Evolutionary conservation across 2,329 filamentous ascomycete genomes (phyloP).

Genomic region (Taxawa tesnikishii): DNA sequence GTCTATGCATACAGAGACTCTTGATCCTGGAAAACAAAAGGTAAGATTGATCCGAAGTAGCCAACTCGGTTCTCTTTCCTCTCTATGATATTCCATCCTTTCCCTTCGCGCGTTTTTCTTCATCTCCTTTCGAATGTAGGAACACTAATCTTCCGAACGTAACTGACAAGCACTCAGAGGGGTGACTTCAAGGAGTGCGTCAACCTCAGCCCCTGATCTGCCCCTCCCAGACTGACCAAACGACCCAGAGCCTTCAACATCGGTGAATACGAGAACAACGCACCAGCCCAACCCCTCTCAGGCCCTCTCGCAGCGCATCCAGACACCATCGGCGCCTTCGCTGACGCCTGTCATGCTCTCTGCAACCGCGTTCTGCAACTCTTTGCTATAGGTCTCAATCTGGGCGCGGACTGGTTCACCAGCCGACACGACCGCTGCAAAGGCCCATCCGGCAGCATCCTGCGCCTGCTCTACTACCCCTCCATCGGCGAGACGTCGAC

Average conservation of each 20-base stretch:
- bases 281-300: constrained; percentile 71
- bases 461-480: constrained; percentile 40
- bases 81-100: too few relatives aligned
- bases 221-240: constrained; percentile 3
- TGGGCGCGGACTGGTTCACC: constrained; percentile 45
- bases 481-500: constrained; percentile 16
- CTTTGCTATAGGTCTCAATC: constrained; percentile 61
- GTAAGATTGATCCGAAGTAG: too few relatives aligned
- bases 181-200: constrained; percentile 80
- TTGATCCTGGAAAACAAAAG: constrained; percentile 73
- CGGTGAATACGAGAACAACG: constrained; percentile 53
- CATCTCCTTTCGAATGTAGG: neutral
- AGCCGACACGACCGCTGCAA: constrained; percentile 42
- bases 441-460: constrained; percentile 39
- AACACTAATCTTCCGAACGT: neutral
- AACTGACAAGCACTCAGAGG: constrained; percentile 34
- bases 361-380: constrained; percentile 62
- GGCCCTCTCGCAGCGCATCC: constrained; percentile 47
- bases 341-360: constrained; percentile 56
- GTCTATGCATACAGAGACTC: constrained; percentile 73
- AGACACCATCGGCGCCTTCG: constrained; percentile 52
- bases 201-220: constrained; percentile 6
- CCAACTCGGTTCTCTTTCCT: too few relatives aligned
- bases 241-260: constrained; percentile 77
- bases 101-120: neutral